Conservation (phyloP, 768 basidiomycete species). For the Termitomyces sp. region DNA sequence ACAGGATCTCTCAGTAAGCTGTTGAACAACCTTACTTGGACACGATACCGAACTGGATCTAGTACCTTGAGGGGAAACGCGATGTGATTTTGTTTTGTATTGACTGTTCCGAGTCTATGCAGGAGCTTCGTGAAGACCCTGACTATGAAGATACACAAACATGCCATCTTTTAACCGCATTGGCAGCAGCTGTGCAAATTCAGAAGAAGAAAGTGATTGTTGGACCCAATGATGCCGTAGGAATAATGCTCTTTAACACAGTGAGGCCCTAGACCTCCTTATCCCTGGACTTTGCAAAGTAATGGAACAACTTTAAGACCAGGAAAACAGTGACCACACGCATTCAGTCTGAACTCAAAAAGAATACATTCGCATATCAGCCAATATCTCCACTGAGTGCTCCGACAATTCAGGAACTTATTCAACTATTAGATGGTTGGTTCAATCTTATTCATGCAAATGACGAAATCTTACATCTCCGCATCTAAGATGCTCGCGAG, state of each 20-base stretch:
- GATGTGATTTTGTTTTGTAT: slow-evolving; percentile 96
- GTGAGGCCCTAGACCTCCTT: slow-evolving; percentile 39
- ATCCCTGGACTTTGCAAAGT: slow-evolving; percentile 1
- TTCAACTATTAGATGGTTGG: slow-evolving; percentile 73
- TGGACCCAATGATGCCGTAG: slow-evolving; percentile 85
- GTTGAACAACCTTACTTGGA: neutral
- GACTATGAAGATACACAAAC: slow-evolving; percentile 62
- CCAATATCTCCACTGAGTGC: slow-evolving; percentile 75
- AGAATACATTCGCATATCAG: slow-evolving; percentile 68
- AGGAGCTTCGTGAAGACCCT: slow-evolving; percentile 59
- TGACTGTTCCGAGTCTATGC: slow-evolving; percentile 92
- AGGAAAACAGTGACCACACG: slow-evolving; percentile 26
- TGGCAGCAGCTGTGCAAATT: slow-evolving; percentile 81
- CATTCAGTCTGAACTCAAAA: slow-evolving; percentile 58
- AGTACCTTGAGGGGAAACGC: slow-evolving; percentile 69
- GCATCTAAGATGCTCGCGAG: slow-evolving; percentile 54
- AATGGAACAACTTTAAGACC: slow-evolving; percentile 26
- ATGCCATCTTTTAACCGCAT: slow-evolving; percentile 72
- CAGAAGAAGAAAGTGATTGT: slow-evolving; percentile 87
- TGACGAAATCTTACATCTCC: neutral
- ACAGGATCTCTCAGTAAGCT: slow-evolving; percentile 58
- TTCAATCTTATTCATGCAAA: neutral
- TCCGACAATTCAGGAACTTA: slow-evolving; percentile 74
- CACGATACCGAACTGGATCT: neutral
- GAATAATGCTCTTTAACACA: slow-evolving; percentile 90